Percentiles rank a stretch among this genome's conserved stretches.
These are phyloP conservation scores for Colletotrichum sp. DNA, from an alignment of 2,329 filamentous ascomycete species.

Conservation along the genomic window DNA sequence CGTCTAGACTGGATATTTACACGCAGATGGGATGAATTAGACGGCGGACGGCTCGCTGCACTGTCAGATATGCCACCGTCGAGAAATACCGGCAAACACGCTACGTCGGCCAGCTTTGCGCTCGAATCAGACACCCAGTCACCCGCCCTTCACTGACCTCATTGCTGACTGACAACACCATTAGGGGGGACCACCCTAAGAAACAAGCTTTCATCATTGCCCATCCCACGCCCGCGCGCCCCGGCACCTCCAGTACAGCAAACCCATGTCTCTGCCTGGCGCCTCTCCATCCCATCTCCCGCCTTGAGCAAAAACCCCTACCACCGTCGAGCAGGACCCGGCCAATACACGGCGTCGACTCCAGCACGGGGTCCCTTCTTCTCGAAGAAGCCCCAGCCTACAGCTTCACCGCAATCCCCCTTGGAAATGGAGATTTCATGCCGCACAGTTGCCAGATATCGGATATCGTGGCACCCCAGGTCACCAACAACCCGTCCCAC, in stretches of 20 bases:
- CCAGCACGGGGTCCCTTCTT: constrained; percentile 6
- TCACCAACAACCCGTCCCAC: constrained; percentile 13
- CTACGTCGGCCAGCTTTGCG: background rate
- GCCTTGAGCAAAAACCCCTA: background rate
- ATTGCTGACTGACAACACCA: background rate
- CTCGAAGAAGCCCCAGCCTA: background rate
- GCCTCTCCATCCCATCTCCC: background rate
- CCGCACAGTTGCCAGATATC: background rate
- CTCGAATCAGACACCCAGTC: background rate
- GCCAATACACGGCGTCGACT: constrained; percentile 12
- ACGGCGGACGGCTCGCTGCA: background rate
- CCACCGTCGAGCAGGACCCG: background rate
- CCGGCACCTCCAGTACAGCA: background rate
- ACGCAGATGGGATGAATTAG: background rate
- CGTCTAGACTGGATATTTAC: background rate
- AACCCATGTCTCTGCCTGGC: background rate
- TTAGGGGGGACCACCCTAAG: background rate
- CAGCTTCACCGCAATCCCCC: constrained; percentile 9
- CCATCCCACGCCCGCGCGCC: background rate
- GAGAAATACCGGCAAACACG: background rate
- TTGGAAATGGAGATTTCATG: background rate
- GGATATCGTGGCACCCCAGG: constrained; percentile 4
- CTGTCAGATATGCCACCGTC: background rate
- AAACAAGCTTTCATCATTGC: constrained; percentile 18
- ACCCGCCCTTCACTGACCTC: background rate